phyloP scores from a whole-genome alignment of 768 basidiomycete genomes.

The Royoungia palumana region DNA sequence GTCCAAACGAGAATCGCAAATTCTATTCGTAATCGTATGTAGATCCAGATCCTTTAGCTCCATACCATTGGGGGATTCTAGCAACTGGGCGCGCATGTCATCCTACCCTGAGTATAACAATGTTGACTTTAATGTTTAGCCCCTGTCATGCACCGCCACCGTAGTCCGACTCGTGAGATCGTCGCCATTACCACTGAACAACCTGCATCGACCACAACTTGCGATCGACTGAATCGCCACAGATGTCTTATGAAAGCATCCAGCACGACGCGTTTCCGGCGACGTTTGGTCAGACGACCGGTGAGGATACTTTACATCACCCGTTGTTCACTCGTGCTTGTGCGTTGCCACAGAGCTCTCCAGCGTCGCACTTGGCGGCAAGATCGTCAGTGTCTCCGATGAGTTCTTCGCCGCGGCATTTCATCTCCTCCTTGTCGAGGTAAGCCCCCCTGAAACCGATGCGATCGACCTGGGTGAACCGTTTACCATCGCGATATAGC shows the following conservation, averaged over 20 bases:
- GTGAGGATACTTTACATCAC: slow-evolving; percentile 31
- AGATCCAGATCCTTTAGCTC: neutral
- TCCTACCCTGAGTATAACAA: too few relatives aligned
- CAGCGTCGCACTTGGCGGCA: slow-evolving; percentile 76
- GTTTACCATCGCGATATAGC: slow-evolving; percentile 41
- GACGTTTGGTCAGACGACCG: slow-evolving; percentile 48
- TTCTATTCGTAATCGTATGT: slow-evolving; percentile 60
- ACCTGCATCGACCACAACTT: too few relatives aligned
- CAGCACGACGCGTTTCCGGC: slow-evolving; percentile 45
- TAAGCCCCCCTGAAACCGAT: slow-evolving; percentile 29
- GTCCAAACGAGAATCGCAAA: slow-evolving; percentile 86
- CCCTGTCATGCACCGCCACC: too few relatives aligned
- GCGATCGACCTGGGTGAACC: neutral
- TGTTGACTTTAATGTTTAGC: too few relatives aligned
- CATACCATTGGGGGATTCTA: neutral
- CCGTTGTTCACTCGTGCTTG: neutral
- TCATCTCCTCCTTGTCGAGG: slow-evolving; percentile 81
- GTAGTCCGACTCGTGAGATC: too few relatives aligned
- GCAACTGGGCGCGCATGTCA: neutral
- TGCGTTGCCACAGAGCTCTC: slow-evolving; percentile 66
- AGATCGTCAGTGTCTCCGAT: slow-evolving; percentile 76
- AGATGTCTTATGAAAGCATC: slow-evolving; percentile 45
- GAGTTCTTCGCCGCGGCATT: slow-evolving; percentile 92
- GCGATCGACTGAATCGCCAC: neutral
- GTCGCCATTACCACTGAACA: too few relatives aligned